Base-by-base conservation (phyloP, 2,329 filamentous ascomycete species). In the Clonostachys byssicola region DNA sequence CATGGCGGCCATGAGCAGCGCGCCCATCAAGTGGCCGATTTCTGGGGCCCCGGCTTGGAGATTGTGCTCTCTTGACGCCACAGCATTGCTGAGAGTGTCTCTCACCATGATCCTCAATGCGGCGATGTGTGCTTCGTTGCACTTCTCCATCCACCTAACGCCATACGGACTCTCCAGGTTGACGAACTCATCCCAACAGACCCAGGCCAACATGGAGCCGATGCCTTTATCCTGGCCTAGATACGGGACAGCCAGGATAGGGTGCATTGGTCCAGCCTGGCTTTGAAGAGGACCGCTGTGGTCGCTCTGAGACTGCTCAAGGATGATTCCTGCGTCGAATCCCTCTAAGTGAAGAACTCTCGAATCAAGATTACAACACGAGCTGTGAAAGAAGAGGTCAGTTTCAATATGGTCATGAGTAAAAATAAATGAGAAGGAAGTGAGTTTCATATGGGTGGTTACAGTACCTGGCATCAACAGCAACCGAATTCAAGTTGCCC, bases 1-100 rank as follows among this genome's bases (percentile, higher is more conserved):
- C 52, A 54, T 54, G 30, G 52, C 48, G 10, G 52, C 48, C 50
- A 49, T 54, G 12, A 52, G 43, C n/a, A 54, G 43, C 8, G 52
- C 46, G 34, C 50, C 49, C 52, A 54, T 54, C 14, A 54, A 45
- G 33, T 50, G 50, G 12, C 52, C 52, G 33, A 43, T 44, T 44
- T 50, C 46, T 6, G 46, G 48, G 12, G 33, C 45, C 4, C 48
- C 50, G 9, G 50, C 14, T 12, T 40, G 33, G 9, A 54, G 30
- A 36, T 52, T 46, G 33, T 52, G 41, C 34, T 52, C 47, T 45
- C 52, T 47, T 5, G 52, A 54, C 12, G 50, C 39, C 9, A 50
- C 46, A 9, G 52, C 52, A 14, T 46, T 33, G 42, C 52, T 54
- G 17, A 54, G 43, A 41, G 50, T 54, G 30, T 43, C 42, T 30